Percentiles rank a stretch among this genome's conserved stretches.
Evolutionary conservation across 306 rosid species (phyloP).

Genomic region (Cyclanthera cordifolia): DNA sequence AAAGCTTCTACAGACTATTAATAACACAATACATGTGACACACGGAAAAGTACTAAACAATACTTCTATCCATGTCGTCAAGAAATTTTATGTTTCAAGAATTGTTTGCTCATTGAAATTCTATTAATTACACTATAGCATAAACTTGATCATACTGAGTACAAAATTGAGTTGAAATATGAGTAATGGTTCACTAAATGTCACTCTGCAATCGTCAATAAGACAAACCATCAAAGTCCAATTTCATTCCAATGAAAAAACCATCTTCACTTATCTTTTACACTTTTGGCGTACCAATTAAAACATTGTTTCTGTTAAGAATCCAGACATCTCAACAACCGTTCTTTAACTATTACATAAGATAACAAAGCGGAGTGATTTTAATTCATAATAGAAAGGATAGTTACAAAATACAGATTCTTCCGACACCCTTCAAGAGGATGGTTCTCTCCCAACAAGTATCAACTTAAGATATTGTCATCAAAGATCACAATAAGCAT

Average conservation of each 20-base stretch:
- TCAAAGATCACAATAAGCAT: no score
- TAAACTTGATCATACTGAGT: neutral
- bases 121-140: neutral
- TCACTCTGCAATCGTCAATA: neutral
- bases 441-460: no score
- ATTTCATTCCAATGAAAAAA: neutral
- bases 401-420: no score
- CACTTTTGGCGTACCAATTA: neutral
- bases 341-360: no score
- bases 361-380: no score
- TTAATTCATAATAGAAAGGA: no score
- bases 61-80: neutral
- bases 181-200: neutral
- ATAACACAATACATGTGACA: neutral
- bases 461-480: no score
- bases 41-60: neutral
- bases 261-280: neutral
- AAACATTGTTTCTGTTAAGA: no score
- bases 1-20: neutral
- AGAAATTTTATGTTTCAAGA: neutral
- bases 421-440: no score
- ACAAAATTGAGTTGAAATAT: constrained; percentile 5
- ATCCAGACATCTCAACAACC: no score
- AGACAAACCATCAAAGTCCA: neutral
- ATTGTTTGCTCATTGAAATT: neutral